Conservation (phyloP, 305 asterid genomes). For the Salvia sclarea region DNA sequence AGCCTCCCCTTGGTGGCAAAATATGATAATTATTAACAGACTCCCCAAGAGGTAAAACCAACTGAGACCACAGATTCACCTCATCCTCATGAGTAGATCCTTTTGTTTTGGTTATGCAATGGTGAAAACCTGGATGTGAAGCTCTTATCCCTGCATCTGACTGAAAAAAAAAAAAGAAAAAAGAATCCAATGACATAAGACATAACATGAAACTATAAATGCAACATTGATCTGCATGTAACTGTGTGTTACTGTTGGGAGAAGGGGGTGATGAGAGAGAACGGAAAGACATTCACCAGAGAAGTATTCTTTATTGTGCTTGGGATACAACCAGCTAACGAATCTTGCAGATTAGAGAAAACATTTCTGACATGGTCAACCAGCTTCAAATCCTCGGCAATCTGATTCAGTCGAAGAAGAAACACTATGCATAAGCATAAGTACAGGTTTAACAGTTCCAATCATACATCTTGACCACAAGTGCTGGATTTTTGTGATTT, state of each 20-base stretch:
- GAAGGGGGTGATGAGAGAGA: neutral
- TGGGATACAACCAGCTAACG: slow-evolving; percentile 43
- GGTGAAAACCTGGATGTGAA: slow-evolving; percentile 51
- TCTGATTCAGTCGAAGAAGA: slow-evolving; percentile 51
- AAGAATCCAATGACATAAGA: slow-evolving; percentile 38
- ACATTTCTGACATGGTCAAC: slow-evolving; percentile 62
- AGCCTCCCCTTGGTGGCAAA: slow-evolving; percentile 36
- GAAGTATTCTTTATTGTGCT: slow-evolving; percentile 50
- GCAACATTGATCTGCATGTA: slow-evolving; percentile 12
- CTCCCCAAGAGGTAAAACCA: slow-evolving; percentile 43
- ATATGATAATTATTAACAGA: slow-evolving; percentile 35
- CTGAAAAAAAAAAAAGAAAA: too few relatives aligned
- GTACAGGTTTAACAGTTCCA: slow-evolving; percentile 9
- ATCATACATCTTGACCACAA: slow-evolving; percentile 10
- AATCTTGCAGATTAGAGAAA: slow-evolving; percentile 54
- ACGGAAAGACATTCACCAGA: slow-evolving; percentile 52
- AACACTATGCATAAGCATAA: slow-evolving; percentile 28
- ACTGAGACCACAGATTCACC: slow-evolving; percentile 49
- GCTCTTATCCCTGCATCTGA: slow-evolving; percentile 49
- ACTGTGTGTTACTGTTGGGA: neutral
- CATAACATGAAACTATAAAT: slow-evolving; percentile 5
- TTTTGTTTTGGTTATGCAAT: slow-evolving; percentile 39
- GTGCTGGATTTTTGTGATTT: slow-evolving; percentile 2
- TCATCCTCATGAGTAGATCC: slow-evolving; percentile 43
- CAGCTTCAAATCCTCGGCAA: slow-evolving; percentile 73